Percentiles rank a stretch among this genome's conserved stretches.
These are phyloP conservation scores for Neckera pumila DNA, from an alignment of 225 moss, liverwort and hornwort species.

Conservation along the genomic window DNA sequence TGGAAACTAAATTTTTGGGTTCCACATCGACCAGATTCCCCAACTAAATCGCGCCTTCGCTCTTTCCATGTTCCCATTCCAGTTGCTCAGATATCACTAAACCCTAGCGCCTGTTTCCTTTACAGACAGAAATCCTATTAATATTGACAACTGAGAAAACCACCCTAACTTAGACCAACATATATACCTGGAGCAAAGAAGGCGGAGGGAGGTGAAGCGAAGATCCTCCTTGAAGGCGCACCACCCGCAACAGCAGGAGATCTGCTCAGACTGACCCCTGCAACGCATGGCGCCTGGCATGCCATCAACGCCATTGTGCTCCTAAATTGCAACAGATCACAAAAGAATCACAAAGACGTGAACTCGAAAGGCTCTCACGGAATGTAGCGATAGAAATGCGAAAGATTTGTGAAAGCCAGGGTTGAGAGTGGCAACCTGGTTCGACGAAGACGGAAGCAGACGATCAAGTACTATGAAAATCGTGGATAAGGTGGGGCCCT, in stretches of 20 bases:
- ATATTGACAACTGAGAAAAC: neutral
- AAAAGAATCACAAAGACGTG: neutral
- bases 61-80: neutral
- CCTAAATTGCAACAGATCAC: neutral
- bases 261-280: neutral
- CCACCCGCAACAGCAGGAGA: neutral
- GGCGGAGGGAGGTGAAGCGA: neutral
- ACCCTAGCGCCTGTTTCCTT: neutral
- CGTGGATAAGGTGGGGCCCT: slow-evolving; percentile 11
- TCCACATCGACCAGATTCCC: neutral
- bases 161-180: neutral
- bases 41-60: neutral
- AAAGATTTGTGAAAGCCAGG: neutral
- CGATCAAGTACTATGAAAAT: neutral
- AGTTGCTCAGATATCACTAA: neutral
- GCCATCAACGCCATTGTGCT: slow-evolving; percentile 4
- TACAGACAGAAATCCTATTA: neutral
- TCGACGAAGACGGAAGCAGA: neutral
- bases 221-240: neutral
- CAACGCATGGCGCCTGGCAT: neutral
- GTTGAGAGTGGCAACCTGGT: neutral
- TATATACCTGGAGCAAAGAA: slow-evolving; percentile 16
- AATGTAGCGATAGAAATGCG: neutral
- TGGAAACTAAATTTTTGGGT: neutral
- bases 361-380: neutral